Evolutionary conservation across 495 filamentous ascomycete genomes (phyloP).

Genomic region (Polyplosphaeria fusca): DNA sequence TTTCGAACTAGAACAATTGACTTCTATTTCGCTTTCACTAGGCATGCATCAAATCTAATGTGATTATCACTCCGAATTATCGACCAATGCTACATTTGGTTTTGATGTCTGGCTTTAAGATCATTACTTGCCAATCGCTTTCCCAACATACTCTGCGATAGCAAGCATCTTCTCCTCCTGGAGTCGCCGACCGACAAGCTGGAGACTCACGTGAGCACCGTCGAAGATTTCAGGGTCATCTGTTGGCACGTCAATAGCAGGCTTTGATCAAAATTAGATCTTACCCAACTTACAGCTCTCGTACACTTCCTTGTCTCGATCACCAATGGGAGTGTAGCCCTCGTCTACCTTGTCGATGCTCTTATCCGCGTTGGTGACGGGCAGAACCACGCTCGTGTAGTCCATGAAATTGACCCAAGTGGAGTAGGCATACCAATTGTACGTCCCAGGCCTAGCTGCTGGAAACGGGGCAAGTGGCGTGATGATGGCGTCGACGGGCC

Average conservation of each 20-base stretch:
- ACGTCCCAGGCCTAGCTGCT: conserved; percentile 51
- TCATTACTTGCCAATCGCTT: conserved; percentile 12
- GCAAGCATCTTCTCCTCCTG: conserved; percentile 51
- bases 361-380: conserved; percentile 57
- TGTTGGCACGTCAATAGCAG: conserved; percentile 28
- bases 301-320: conserved; percentile 46
- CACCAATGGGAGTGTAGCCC: conserved; percentile 42
- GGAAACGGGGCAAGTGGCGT: conserved; percentile 59
- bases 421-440: conserved; percentile 52
- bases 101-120: background rate
- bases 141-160: conserved; percentile 42
- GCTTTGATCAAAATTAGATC: background rate
- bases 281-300: conserved; percentile 52
- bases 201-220: conserved; percentile 47
- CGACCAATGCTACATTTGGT: background rate
- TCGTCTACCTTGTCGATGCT: conserved; percentile 48
- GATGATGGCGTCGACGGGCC: conserved; percentile 58
- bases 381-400: conserved; percentile 56
- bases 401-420: conserved; percentile 56
- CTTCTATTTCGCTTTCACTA: no score
- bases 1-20: no score
- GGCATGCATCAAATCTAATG: no score
- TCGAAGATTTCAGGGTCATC: conserved; percentile 50
- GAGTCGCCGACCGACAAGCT: conserved; percentile 46
- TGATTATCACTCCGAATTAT: no score